phyloP scores from a whole-genome alignment of 2,329 filamentous ascomycete genomes.

The Calonectria hawksworthii region DNA sequence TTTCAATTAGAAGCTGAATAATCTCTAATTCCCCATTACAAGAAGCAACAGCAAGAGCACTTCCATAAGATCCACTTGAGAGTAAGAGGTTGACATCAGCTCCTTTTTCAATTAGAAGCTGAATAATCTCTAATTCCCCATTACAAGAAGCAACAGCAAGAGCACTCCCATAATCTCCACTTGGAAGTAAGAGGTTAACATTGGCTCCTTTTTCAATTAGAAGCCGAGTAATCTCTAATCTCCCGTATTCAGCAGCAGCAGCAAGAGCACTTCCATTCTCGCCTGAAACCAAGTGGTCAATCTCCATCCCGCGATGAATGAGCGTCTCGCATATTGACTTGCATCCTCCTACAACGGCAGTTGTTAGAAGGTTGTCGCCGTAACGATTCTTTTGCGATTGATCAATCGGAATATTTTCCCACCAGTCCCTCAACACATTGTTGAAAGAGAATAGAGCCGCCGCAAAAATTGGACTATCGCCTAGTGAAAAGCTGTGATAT shows the following conservation, averaged over 20 bases:
- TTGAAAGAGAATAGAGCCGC: background rate
- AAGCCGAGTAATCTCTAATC: background rate
- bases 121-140: no score
- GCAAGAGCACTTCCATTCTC: background rate
- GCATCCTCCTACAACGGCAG: background rate
- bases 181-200: background rate
- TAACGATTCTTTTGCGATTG: background rate
- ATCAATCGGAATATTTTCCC: background rate
- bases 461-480: background rate
- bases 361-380: background rate
- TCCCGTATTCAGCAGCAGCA: background rate
- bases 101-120: no score
- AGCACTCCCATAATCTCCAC: background rate
- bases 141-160: background rate
- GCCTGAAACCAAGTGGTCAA: background rate
- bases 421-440: background rate
- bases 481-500: no score
- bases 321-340: background rate
- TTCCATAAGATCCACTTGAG: no score
- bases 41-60: no score
- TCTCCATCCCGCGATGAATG: background rate
- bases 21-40: background rate
- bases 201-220: background rate
- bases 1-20: no score
- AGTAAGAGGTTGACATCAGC: no score